Evolutionary conservation across 2,329 filamentous ascomycete species (phyloP), one percentile per base, ranked within the genome.

Genomic region (Furcasterigmium furcatum): DNA sequence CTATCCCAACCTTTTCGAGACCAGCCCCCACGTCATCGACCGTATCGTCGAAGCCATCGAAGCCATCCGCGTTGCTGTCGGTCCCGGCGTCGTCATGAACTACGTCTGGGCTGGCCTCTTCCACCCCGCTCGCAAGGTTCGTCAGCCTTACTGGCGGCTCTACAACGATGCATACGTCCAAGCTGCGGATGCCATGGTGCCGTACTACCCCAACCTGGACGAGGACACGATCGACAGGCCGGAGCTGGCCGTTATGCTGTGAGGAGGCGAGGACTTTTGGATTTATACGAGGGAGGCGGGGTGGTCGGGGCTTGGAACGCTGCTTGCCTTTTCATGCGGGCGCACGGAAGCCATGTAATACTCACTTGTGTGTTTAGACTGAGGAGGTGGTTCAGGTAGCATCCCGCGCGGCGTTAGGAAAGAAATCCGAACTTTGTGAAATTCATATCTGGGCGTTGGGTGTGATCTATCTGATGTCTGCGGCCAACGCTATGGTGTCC

Each of bases 161-260:
- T 96, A 96, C 72, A 99, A 99, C 59, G 91, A 96, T 65, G 90
- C 91, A 4, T 99, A 99, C 62, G 92, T 97, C 40, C 89, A 95
- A 62, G 84, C 80, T 25, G 92, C 92, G 16, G 94, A 99, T 66
- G 83, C 90, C 22, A 95, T 99, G 84, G 88, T 99, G 45, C 95
- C 94, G 3, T 96, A 96, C 61, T 99, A 96, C 63, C 94, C 92
- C 2, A 86, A 87, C 53, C 68, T 96, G 52, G 87, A 88, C 45
- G 89, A 94, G 50, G 88, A 94, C 53, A 83, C 82, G 47, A 72
- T 92, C 58, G 84, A 88, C 58, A 77, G 91, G 59, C 81, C 86
- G 35, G 91, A 96, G 70, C 65, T 96, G 65, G 84, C 82, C 9
- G 92, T 96, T 66, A 79, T 95, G 56, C 73, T 95, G 64, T 95